Conservation (phyloP, 768 basidiomycete species). For the Boletus bicolor region DNA sequence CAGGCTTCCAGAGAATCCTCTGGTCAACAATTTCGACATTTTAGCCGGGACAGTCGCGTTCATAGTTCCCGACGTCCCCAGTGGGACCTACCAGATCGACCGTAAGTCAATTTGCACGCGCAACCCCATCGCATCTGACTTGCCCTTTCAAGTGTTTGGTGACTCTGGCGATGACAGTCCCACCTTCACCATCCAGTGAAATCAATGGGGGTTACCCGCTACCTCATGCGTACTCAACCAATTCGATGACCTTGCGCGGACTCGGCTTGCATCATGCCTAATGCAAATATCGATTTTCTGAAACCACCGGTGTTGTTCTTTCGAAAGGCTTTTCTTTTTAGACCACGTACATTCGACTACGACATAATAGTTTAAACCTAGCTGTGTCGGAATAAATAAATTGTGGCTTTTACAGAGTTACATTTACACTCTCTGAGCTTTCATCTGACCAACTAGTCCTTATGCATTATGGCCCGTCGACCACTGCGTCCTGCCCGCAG, state of each 20-base stretch:
- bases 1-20: constrained; percentile 13
- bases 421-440: neutral
- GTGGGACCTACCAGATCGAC: constrained; percentile 34
- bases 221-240: neutral
- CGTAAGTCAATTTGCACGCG: constrained; percentile 19
- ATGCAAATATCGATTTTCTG: neutral
- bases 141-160: constrained; percentile 28
- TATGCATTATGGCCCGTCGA: constrained; percentile 18
- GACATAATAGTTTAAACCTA: no score
- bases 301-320: no score
- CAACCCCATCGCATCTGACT: constrained; percentile 1
- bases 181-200: constrained; percentile 23
- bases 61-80: constrained; percentile 27
- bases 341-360: no score
- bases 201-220: neutral
- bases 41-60: constrained; percentile 23
- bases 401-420: neutral
- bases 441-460: neutral
- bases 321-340: neutral
- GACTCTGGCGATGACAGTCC: constrained; percentile 33
- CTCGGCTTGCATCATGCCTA: no score
- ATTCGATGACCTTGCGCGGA: no score
- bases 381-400: neutral
- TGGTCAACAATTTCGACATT: constrained; percentile 32
- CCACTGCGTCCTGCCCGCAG: constrained; percentile 1